These are phyloP conservation scores for Pythium rishiriense DNA, from an alignment of 352 stramenopile genomes.

Conservation along the genomic window DNA sequence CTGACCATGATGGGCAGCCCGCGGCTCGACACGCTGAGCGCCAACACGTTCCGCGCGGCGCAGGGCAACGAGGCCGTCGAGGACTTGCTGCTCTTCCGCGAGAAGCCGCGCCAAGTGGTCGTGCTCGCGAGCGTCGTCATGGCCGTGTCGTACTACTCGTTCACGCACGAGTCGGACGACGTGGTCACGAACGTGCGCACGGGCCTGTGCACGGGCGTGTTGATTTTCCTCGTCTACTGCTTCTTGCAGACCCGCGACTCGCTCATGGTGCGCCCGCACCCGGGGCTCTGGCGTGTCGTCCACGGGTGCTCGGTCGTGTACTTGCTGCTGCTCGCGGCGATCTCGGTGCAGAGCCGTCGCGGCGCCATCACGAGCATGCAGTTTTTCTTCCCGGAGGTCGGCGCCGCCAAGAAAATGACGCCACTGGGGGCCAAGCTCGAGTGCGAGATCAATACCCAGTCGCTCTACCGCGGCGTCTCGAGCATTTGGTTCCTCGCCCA, in stretches of 20 bases:
- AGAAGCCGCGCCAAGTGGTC: constrained; percentile 78
- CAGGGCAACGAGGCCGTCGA: constrained; percentile 55
- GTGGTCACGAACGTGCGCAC: constrained; percentile 65
- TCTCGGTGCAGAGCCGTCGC: constrained; percentile 70
- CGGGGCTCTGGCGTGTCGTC: constrained; percentile 76
- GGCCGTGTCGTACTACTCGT: constrained; percentile 80
- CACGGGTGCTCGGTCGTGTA: constrained; percentile 82
- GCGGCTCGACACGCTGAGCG: constrained; percentile 20
- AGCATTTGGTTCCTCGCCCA: constrained; percentile 88
- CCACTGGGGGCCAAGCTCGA: constrained; percentile 35
- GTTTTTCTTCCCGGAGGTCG: constrained; percentile 75
- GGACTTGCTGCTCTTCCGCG: constrained; percentile 70
- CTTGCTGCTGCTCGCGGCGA: constrained; percentile 61
- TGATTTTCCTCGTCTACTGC: constrained; percentile 86
- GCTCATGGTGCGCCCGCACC: constrained; percentile 77
- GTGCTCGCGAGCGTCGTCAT: constrained; percentile 58
- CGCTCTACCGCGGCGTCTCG: constrained; percentile 64
- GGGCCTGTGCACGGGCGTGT: constrained; percentile 55
- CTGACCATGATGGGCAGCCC: constrained; percentile 16
- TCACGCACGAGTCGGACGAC: constrained; percentile 78
- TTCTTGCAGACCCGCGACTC: constrained; percentile 81
- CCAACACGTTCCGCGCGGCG: constrained; percentile 64
- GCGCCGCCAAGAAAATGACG: constrained; percentile 39
- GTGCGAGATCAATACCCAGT: constrained; percentile 66
- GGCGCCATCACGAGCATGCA: constrained; percentile 67